A percentile compares a stretch with the other conserved stretches of the same genome.
Evolutionary conservation across 352 stramenopile genomes (phyloP).

Genomic region (Nothophytophthora sp.): DNA sequence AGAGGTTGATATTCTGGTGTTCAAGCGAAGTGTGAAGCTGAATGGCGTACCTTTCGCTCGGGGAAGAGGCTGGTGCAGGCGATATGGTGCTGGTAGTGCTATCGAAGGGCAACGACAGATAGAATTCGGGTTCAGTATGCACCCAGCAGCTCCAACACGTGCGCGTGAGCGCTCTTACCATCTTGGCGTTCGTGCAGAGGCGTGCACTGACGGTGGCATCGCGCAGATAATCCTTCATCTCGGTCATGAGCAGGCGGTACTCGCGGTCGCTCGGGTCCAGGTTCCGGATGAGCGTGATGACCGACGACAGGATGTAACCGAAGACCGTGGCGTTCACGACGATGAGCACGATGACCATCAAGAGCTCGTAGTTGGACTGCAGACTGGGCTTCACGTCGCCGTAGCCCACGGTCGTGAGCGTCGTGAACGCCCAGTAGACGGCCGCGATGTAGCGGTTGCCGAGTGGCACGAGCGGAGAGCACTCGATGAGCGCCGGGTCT

Average conservation of each 20-base stretch:
- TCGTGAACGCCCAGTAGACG: slow-evolving; percentile 92
- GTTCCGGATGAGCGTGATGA: slow-evolving; percentile 85
- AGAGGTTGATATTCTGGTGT: too few species aligned
- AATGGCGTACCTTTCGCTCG: slow-evolving; percentile 63
- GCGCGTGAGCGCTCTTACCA: slow-evolving; percentile 27
- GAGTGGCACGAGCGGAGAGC: slow-evolving; percentile 37
- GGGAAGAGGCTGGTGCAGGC: slow-evolving; percentile 75
- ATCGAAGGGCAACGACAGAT: neutral
- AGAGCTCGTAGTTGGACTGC: slow-evolving; percentile 73
- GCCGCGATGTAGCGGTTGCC: slow-evolving; percentile 73
- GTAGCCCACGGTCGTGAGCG: slow-evolving; percentile 91
- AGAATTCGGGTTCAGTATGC: neutral
- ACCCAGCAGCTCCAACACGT: too few species aligned
- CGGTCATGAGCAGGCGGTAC: slow-evolving; percentile 72
- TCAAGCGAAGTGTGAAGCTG: neutral
- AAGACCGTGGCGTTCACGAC: slow-evolving; percentile 84
- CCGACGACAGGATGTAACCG: slow-evolving; percentile 79
- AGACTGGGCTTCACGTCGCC: slow-evolving; percentile 74
- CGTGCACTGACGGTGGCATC: slow-evolving; percentile 56
- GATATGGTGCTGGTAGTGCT: slow-evolving; percentile 81
- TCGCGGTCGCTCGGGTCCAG: slow-evolving; percentile 76
- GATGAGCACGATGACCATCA: slow-evolving; percentile 73
- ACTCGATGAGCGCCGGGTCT: slow-evolving; percentile 22
- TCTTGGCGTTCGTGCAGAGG: slow-evolving; percentile 72
- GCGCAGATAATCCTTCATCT: slow-evolving; percentile 88